Evolutionary conservation across 1,284 basidiomycete species (phyloP).

Genomic region (Moniliophthora roreri): DNA sequence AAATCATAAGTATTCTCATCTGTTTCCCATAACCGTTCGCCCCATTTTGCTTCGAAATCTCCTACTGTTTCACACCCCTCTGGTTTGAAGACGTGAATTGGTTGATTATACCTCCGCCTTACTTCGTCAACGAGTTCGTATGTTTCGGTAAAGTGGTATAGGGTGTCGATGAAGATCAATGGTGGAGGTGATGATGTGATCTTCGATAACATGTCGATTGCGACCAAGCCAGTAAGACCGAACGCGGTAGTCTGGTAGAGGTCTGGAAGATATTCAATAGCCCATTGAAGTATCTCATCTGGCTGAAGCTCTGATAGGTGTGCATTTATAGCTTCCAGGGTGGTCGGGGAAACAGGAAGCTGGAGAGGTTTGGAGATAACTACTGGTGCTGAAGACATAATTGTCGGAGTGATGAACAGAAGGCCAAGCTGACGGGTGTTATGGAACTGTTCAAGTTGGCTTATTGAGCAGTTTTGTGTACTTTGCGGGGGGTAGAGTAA

Average conservation of each 20-base stretch:
- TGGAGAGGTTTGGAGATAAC: conserved; percentile 45
- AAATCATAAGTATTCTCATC: conserved; percentile 93
- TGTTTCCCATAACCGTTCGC: conserved; percentile 84
- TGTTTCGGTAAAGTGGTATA: conserved; percentile 96
- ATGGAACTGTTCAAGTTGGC: not conserved
- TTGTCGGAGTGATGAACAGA: not conserved
- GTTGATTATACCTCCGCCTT: conserved; percentile 71
- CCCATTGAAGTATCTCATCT: conserved; percentile 85
- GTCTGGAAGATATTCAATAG: conserved; percentile 71
- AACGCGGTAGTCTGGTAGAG: conserved; percentile 94
- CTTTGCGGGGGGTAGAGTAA: conserved; percentile 14
- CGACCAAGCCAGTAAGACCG: conserved; percentile 88
- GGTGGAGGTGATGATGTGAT: conserved; percentile 65
- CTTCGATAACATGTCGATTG: conserved; percentile 90
- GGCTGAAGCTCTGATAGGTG: conserved; percentile 72
- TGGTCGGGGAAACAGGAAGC: conserved; percentile 64
- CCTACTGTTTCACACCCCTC: conserved; percentile 65
- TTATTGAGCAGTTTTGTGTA: not conserved
- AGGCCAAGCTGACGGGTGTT: not conserved
- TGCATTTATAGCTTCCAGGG: conserved; percentile 71
- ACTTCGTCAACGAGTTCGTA: conserved; percentile 84
- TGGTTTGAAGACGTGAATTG: conserved; percentile 82
- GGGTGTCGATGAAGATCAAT: conserved; percentile 92
- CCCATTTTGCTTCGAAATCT: conserved; percentile 85
- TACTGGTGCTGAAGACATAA: not conserved